Base-by-base conservation (phyloP, 2,329 filamentous ascomycete genomes). In the Colletotrichum agaves region DNA sequence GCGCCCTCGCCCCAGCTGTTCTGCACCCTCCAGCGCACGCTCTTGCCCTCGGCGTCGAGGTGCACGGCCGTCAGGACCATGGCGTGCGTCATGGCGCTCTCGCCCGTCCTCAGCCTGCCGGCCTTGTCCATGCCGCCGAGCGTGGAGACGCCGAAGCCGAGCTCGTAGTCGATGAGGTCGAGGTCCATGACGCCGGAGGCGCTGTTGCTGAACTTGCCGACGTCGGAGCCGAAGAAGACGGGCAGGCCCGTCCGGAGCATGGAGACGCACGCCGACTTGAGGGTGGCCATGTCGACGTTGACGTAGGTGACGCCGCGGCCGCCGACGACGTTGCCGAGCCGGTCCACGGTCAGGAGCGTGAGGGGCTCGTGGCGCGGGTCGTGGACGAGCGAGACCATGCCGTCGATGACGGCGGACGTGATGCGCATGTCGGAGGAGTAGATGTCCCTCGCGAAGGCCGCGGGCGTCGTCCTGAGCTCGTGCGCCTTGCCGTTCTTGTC, bases 1-100 rank as follows among this genome's bases (percentile, higher is more conserved):
- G 85, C 86, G 0, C 75, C 80, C 44, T 88, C 84, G 12, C 91
- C 92, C 93, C 93, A 97, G 63, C 88, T 91, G 76, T 97, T 97
- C 84, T 97, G 91, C 6, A 97, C 93, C 61, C 93, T 84, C 94
- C 94, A 97, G 49, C 93, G 83, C 1, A 93, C 87, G 2, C 88
- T 84, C 78, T 53, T 86, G 1, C 88, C 89, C 67, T 87, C 80
- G 31, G 85, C 82, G 67, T 92, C 90, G 3, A 97, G 77, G 75
- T 97, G 93, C 50, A 97, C 94, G 1, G 88, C 94, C 2, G 93
- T 97, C 69, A 97, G 79, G 0, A 97, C 93, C 94, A 97, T 97
- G 4, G 94, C 94, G 74, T 97, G 94, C 1, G 93, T 97, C 93
- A 97, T 97, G 57, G 88, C 85, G 61, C 87, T 91, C 80, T 97